These are phyloP conservation scores for Hymenochaete sp. DNA, from an alignment of 1,284 basidiomycete species.

Conservation along the genomic window DNA sequence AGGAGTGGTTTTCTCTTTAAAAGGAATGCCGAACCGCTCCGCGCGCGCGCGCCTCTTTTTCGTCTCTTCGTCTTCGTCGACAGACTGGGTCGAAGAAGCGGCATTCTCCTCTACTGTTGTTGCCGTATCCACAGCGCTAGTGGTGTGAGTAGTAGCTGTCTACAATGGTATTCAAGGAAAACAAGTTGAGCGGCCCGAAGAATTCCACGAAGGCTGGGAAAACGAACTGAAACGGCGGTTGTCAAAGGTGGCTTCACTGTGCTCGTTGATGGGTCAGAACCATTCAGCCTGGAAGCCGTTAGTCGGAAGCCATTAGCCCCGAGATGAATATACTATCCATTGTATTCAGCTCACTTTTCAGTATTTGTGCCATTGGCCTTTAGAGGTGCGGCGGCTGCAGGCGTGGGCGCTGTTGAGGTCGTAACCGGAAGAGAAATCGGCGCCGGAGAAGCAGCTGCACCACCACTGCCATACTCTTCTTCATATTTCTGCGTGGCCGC, in stretches of 20 bases:
- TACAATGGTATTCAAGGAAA: constrained; percentile 3
- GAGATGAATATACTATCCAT: not conserved
- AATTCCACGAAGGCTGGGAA: not conserved
- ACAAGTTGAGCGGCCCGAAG: not conserved
- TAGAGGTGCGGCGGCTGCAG: not conserved
- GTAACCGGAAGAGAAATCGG: constrained; percentile 7
- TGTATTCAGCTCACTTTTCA: constrained; percentile 13
- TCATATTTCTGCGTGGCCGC: constrained; percentile 43
- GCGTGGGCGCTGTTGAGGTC: not conserved
- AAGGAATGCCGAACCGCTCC: constrained; percentile 58
- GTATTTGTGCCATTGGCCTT: constrained; percentile 17
- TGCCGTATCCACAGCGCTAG: constrained; percentile 7
- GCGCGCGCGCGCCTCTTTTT: constrained; percentile 56
- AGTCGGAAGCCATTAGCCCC: no score
- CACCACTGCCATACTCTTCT: constrained; percentile 23
- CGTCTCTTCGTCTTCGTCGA: constrained; percentile 37
- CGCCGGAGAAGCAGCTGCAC: no score
- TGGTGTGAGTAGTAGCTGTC: constrained; percentile 9
- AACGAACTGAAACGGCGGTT: not conserved
- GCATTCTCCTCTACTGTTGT: constrained; percentile 15
- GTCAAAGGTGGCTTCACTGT: not conserved
- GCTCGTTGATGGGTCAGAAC: constrained; percentile 8
- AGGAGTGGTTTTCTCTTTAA: constrained; percentile 23
- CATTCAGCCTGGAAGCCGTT: not conserved
- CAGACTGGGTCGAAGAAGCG: not conserved